Evolutionary conservation across 306 rosid genomes (phyloP), one percentile per base, ranked within the genome.

Genomic region (Alnus rubra): DNA sequence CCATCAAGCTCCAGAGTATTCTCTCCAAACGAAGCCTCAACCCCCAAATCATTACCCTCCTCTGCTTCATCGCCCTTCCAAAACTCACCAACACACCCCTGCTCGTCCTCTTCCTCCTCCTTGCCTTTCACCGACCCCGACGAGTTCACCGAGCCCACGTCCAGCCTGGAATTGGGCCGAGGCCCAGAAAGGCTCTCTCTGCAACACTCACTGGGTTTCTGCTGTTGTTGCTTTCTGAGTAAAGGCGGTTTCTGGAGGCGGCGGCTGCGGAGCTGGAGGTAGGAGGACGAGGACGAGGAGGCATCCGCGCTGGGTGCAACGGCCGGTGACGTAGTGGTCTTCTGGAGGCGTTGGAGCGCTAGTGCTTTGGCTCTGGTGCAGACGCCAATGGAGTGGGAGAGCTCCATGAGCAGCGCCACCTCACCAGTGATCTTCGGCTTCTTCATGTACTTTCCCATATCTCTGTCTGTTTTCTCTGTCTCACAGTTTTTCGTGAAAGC

Each of bases 221-320:
- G 81, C 31, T n/a, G 74, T 8, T 73, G 14, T 73, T 47, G 79
- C 18, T 71, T 73, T 44, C 63, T 42, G 23, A 78, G 82, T 2
- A 84, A 69, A 0, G 84, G 82, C 1, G 86, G 87, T 71, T 94
- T 94, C 73, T 75, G 88, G 49, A 94, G 97, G 71, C 98, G 94
- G 78, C 98, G 97, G 79, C 89, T 92, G 8, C 98, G 81, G 54
- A 94, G 98, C 83, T 94, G 90, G 58, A 94, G 97, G 75, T 90
- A 94, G 48, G 87, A 76, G 51, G 84, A 74, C 44, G 87, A 76
- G 51, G 84, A 74, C 10, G 89, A 80, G 13, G 93, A 84, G 14
- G 80, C 48, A 73, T 85, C 92, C 0, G 78, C 45, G 76, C 12
- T 31, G 1, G 53, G 84, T 48, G 79, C 79, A 0, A 58, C 62